phyloP scores from a whole-genome alignment of 2,329 filamentous ascomycete species.

The Colletotrichum sojae region DNA sequence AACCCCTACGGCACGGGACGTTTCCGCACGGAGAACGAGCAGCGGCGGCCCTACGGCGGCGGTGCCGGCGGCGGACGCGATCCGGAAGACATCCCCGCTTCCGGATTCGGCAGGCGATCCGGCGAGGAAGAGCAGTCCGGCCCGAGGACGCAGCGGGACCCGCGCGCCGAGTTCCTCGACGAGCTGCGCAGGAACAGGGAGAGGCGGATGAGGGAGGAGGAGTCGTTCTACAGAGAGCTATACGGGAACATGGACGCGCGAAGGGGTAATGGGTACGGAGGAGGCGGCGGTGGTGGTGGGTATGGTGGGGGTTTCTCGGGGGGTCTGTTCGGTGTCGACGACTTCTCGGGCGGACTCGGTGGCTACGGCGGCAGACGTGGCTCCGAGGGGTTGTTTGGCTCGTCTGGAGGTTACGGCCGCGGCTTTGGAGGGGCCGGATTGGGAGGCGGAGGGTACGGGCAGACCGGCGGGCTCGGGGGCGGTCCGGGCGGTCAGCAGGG shows the following conservation, averaged over 20 bases:
- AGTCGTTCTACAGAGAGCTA: too few relatives aligned
- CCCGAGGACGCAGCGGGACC: background rate
- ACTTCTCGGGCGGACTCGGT: background rate
- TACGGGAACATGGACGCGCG: background rate
- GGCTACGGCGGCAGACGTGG: background rate
- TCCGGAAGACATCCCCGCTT: background rate
- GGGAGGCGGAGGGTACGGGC: background rate
- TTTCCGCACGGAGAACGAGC: background rate
- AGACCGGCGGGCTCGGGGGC: background rate
- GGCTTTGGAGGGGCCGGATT: background rate
- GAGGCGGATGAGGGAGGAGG: background rate
- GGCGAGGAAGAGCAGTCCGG: background rate
- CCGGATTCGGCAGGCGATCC: background rate
- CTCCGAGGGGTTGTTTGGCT: slow-evolving; percentile 18
- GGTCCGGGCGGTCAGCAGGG: background rate
- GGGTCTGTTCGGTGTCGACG: background rate
- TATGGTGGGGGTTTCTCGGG: background rate
- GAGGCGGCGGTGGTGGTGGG: background rate
- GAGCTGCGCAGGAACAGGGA: background rate
- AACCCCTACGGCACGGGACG: slow-evolving; percentile 2
- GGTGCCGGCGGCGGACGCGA: background rate
- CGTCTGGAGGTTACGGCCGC: background rate
- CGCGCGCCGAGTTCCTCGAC: slow-evolving; percentile 8
- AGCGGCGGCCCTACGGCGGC: background rate
- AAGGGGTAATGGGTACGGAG: background rate